These are phyloP conservation scores for Xylaria curta DNA, from an alignment of 495 filamentous ascomycete species.

Conservation along the genomic window DNA sequence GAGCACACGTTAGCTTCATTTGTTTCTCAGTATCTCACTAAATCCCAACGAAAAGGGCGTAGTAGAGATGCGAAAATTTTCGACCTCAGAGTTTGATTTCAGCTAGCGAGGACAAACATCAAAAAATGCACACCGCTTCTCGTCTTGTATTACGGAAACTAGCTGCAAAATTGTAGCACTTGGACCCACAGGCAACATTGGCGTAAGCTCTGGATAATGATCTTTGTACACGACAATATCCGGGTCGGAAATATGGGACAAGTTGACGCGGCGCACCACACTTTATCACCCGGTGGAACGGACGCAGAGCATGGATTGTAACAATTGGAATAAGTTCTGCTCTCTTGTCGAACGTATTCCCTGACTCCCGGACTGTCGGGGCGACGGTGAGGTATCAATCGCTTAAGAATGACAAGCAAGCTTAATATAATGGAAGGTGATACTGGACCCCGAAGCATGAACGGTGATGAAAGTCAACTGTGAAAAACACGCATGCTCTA, in stretches of 20 bases:
- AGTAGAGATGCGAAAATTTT: not conserved
- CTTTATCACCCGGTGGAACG: not conserved
- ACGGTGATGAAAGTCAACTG: not conserved
- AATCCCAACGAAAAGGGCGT: not conserved
- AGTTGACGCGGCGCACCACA: not conserved
- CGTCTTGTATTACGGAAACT: slow-evolving; percentile 1
- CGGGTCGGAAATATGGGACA: not conserved
- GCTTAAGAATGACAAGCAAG: not conserved
- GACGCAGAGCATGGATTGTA: not conserved
- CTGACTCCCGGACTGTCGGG: not conserved
- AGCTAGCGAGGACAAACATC: not conserved
- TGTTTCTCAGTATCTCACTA: not conserved
- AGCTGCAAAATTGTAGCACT: slow-evolving; percentile 7
- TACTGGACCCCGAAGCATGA: not conserved
- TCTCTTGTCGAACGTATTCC: no score
- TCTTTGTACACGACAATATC: not conserved
- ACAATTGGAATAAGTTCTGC: not conserved
- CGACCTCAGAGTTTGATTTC: not conserved
- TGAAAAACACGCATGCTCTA: not conserved
- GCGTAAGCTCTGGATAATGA: not conserved
- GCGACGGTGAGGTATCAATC: not conserved
- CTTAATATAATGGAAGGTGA: not conserved
- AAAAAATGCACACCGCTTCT: slow-evolving; percentile 13
- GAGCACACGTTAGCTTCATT: not conserved
- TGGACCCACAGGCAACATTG: slow-evolving; percentile 4